Evolutionary conservation across 2,329 filamentous ascomycete species (phyloP).

Genomic region (Anthostomella pinea): DNA sequence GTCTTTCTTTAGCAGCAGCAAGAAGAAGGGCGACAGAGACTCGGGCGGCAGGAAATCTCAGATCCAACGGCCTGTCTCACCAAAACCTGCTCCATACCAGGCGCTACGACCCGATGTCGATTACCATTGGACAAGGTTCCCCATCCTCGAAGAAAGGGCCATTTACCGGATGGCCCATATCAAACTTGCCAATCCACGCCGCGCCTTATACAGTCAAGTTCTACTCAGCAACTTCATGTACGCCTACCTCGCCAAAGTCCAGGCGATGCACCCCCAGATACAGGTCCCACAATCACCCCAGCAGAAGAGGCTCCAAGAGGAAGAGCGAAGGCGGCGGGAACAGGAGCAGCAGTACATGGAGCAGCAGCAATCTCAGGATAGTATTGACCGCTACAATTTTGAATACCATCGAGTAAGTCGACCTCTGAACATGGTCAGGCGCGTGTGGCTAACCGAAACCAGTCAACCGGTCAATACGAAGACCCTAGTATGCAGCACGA

Average conservation of each 20-base stretch:
- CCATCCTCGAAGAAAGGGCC: slow-evolving; percentile 89
- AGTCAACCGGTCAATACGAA: slow-evolving; percentile 47
- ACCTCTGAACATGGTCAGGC: background rate
- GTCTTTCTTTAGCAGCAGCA: slow-evolving; percentile 84
- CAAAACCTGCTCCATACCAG: slow-evolving; percentile 70
- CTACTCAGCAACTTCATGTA: slow-evolving; percentile 99
- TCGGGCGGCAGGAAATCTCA: slow-evolving; percentile 70
- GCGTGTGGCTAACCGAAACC: slow-evolving; percentile 6
- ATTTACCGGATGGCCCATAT: slow-evolving; percentile 99
- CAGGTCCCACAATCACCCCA: slow-evolving; percentile 83
- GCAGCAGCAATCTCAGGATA: slow-evolving; percentile 42
- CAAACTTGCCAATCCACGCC: slow-evolving; percentile 94
- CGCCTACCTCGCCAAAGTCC: slow-evolving; percentile 95
- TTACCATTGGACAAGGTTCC: slow-evolving; percentile 94
- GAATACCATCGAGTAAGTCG: slow-evolving; percentile 51
- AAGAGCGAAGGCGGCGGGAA: slow-evolving; percentile 44
- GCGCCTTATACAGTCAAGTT: slow-evolving; percentile 90
- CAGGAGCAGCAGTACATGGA: slow-evolving; percentile 48
- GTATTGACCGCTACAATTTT: slow-evolving; percentile 50
- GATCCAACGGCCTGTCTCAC: slow-evolving; percentile 70
- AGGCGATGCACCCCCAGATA: slow-evolving; percentile 97
- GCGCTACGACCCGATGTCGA: slow-evolving; percentile 82
- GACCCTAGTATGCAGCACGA: slow-evolving; percentile 42
- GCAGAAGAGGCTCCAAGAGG: slow-evolving; percentile 59
- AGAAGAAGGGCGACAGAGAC: slow-evolving; percentile 82